Evolutionary conservation across 2,329 filamentous ascomycete species (phyloP), one percentile per base, ranked within the genome.

Genomic region (Claviceps maximensis): DNA sequence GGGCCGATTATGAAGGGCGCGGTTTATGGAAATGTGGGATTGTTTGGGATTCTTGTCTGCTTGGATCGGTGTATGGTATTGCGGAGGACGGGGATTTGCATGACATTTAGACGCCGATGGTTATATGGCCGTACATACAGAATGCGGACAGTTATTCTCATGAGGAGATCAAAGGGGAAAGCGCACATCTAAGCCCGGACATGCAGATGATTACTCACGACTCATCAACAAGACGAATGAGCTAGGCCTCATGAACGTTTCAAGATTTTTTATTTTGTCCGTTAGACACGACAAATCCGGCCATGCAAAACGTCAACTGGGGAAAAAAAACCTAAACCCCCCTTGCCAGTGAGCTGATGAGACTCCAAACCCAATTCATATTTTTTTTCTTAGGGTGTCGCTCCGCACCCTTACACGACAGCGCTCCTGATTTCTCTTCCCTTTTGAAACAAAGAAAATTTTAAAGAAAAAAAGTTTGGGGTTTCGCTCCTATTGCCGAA

Each of bases 181-280:
- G n/a, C n/a, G n/a, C n/a, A n/a, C n/a, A n/a, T n/a, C n/a, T n/a
- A n/a, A n/a, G n/a, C n/a, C n/a, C n/a, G n/a, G n/a, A 33, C 31
- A 33, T 33, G 31, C 7, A 12, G 8, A 33, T n/a, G 13, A 33
- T 12, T 13, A 33, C 9, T 29, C 13, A 4, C 33, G 2, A 15
- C 1, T 15, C 5, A 38, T 36, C 31, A 38, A 38, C 13, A 38
- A n/a, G n/a, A n/a, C n/a, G n/a, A 3, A 38, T 38, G 13, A 3
- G n/a, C 33, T 38, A 13, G 33, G n/a, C 3, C 53, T 63, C 60
- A 59, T 69, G 59, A 69, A 67, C 66, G 52, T 54, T 67, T 66
- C 69, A 71, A 65, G 67, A 72, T 74, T 75, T 71, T 74, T 75
- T 75, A 70, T 74, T 75, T 75, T 71, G 73, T 74, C 69, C 68